A percentile compares a stretch with the other conserved stretches of the same genome.
Conservation (phyloP, 2,329 filamentous ascomycete species). For the Pestalotiopsis sp. region DNA sequence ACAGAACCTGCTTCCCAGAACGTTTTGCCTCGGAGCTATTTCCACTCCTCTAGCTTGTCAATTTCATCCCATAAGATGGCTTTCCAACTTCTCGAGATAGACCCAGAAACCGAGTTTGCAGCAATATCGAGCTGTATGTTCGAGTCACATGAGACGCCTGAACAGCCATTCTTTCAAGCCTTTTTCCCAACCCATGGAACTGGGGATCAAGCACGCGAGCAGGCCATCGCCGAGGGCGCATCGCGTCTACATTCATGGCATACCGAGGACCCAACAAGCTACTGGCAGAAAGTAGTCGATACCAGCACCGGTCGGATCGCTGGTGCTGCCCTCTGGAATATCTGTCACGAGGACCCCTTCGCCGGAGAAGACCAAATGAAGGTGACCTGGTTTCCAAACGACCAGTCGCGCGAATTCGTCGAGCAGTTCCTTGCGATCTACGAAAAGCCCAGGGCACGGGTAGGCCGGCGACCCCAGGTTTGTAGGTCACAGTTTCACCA, state of each 20-base stretch:
- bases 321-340: slow-evolving; percentile 32
- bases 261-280: slow-evolving; percentile 26
- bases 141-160: slow-evolving; percentile 28
- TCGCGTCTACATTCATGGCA: slow-evolving; percentile 25
- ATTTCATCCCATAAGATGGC: background rate
- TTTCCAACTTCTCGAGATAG: slow-evolving; percentile 19
- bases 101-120: slow-evolving; percentile 27
- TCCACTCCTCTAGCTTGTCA: too few relatives aligned
- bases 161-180: slow-evolving; percentile 27
- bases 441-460: slow-evolving; percentile 13
- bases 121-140: slow-evolving; percentile 23
- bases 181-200: slow-evolving; percentile 28
- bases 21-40: too few relatives aligned
- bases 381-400: slow-evolving; percentile 35
- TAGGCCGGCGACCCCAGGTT: slow-evolving; percentile 23
- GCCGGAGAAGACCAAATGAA: slow-evolving; percentile 14
- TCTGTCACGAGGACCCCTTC: slow-evolving; percentile 31
- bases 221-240: slow-evolving; percentile 22
- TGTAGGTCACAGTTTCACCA: slow-evolving; percentile 17
- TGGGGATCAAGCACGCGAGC: slow-evolving; percentile 20
- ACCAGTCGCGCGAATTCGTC: slow-evolving; percentile 22
- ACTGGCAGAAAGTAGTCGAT: slow-evolving; percentile 35
- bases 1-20: too few relatives aligned
- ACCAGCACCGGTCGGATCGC: slow-evolving; percentile 28
- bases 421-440: slow-evolving; percentile 21